Evolutionary conservation across 2,329 filamentous ascomycete genomes (phyloP), one percentile per base, ranked within the genome.

Genomic region (Exophiala sp.): DNA sequence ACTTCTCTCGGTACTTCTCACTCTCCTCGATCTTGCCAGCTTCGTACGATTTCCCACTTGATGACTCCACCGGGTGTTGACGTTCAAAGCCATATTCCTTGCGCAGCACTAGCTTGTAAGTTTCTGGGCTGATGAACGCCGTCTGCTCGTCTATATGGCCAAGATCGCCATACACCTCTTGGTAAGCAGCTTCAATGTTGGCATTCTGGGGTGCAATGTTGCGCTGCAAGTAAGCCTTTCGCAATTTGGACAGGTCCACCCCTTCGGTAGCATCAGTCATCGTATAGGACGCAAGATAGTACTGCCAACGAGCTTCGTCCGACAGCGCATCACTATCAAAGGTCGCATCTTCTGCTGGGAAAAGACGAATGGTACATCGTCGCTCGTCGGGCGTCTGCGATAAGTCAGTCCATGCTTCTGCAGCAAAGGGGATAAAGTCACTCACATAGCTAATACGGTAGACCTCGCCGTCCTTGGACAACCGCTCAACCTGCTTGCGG

Each of bases 241-340:
- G 82, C 65, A 90, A 78, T 44, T 81, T 82, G 5, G 79, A 78
- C 46, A 85, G 78, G 5, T 80, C 75, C 2, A 94, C 80, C 11
- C 88, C 88, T 71, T 94, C 89, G 0, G 94, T 99, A 1, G 89
- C 88, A 66, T 96, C 90, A 20, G 91, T 82, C 59, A 90, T 89
- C 62, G 90, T 88, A 71, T 88, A 97, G 0, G 91, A 91, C 14
- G 92, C 91, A 53, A 96, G 89, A 69, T 99, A 99, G 74, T 95
- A 95, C 64, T 92, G 89, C 94, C 94, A 99, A 36, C 84, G 76
- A 58, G 79, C 78, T 60, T 84, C 79, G 3, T 76, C 72, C 48
- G 77, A 79, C 20, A 84, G 80, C 58, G 90, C 85, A 52, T 86
- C 86, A 47, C 85, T 82, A 66, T 94, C 87, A 76, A 96, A 78